A percentile compares a stretch with the other conserved stretches of the same genome.
These are phyloP conservation scores for Stropharia rugosoannulata DNA, from an alignment of 768 basidiomycete species.

Conservation along the genomic window DNA sequence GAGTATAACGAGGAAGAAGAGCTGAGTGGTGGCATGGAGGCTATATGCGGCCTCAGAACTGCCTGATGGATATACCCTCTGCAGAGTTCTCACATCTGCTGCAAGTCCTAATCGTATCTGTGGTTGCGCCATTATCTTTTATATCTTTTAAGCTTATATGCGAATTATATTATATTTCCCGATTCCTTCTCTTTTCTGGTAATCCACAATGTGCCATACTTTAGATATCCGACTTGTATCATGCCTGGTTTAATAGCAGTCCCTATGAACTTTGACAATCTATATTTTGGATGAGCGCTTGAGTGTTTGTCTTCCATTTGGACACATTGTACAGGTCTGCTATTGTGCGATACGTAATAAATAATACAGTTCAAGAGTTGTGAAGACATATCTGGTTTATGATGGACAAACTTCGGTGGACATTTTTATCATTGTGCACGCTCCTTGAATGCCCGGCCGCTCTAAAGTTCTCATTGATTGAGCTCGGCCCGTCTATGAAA, in stretches of 20 bases:
- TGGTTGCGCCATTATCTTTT: neutral
- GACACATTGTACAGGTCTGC: too few relatives aligned
- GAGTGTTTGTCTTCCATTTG: too few relatives aligned
- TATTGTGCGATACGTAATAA: too few relatives aligned
- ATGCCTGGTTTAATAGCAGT: neutral
- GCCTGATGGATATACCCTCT: neutral
- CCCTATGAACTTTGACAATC: slow-evolving; percentile 3
- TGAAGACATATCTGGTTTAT: neutral
- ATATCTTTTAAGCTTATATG: neutral
- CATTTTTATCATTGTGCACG: too few relatives aligned
- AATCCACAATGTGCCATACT: neutral
- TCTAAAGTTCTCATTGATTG: neutral
- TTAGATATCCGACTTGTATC: neutral
- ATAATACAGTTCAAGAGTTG: too few relatives aligned
- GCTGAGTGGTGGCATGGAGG: slow-evolving; percentile 13
- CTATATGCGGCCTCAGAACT: slow-evolving; percentile 2
- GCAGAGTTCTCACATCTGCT: neutral
- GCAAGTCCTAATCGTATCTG: neutral
- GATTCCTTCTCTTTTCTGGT: too few relatives aligned
- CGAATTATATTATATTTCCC: neutral
- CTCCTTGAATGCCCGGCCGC: too few relatives aligned
- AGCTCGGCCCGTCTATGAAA: slow-evolving; percentile 12
- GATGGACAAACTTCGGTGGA: neutral
- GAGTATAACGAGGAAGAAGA: neutral
- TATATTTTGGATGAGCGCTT: neutral